These are phyloP conservation scores for Aspergillus sp. DNA, from an alignment of 2,329 filamentous ascomycete species.

Conservation along the genomic window DNA sequence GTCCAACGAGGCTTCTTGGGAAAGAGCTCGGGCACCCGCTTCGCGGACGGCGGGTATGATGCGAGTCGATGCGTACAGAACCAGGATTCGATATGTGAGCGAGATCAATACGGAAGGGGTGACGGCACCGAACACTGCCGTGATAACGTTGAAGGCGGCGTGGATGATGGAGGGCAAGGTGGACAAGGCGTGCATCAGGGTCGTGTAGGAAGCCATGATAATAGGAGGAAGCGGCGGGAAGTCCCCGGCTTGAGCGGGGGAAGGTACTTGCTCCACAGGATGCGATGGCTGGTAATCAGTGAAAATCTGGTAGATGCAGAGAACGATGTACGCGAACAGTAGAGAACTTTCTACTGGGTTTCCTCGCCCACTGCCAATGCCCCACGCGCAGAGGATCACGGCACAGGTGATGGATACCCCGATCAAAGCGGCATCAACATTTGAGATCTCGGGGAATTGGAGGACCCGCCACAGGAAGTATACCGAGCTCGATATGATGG, in stretches of 20 bases:
- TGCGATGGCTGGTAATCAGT: conserved; percentile 90
- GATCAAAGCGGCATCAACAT: conserved; percentile 88
- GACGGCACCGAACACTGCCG: conserved; percentile 91
- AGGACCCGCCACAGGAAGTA: conserved; percentile 97
- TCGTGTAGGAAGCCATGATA: conserved; percentile 97
- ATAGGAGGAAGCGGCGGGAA: conserved; percentile 96
- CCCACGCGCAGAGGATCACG: conserved; percentile 89
- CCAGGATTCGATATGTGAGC: conserved; percentile 86
- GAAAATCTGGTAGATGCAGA: conserved; percentile 99
- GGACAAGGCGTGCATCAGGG: conserved; percentile 78
- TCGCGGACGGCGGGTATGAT: conserved; percentile 94
- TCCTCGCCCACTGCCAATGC: conserved; percentile 88
- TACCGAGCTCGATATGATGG: conserved; percentile 86
- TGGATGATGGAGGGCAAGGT: conserved; percentile 80
- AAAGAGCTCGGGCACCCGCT: conserved; percentile 77
- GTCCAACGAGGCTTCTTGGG: conserved; percentile 81
- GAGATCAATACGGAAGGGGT: conserved; percentile 96
- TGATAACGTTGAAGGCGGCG: conserved; percentile 80
- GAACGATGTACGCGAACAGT: conserved; percentile 94
- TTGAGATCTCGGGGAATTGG: conserved; percentile 89
- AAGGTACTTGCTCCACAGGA: conserved; percentile 57
- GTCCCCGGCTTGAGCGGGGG: conserved; percentile 63
- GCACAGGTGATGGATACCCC: conserved; percentile 90
- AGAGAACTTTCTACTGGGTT: conserved; percentile 95
- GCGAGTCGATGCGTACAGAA: conserved; percentile 91